Evolutionary conservation across 148 eudicot species (phyloP), one percentile per base, ranked within the genome.

Genomic region (Mesembryanthemum crystallinum): DNA sequence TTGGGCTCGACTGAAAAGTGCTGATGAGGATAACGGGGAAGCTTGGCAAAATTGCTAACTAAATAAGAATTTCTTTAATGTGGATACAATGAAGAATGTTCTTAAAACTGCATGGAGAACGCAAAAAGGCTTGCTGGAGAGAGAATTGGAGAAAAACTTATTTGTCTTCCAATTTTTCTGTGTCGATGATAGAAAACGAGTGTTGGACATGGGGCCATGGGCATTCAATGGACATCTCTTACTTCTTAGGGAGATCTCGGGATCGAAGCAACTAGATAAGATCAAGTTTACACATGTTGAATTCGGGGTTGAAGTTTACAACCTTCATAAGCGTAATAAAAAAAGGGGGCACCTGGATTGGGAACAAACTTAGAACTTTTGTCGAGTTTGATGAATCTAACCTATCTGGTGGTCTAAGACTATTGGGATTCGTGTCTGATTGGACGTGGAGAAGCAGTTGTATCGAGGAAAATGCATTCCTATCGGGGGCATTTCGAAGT

Each of bases 241-340:
- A 2, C 52, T 35, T 66, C 62, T 72, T 60, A 45, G 55, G 55
- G 73, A 72, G 80, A 58, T 20, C 6, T 67, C 77, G 39, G 32
- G 57, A 64, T 51, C 10, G 24, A 75, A 74, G 49, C 64, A 79
- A 47, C 75, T 64, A 24, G 25, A 32, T 23, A 29, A 67, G 24
- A 8, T 67, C 11, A 15, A 4, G 1, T 13, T 67, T n/a, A 27
- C 39, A 27, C 24, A 35, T 0, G 28, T n/a, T 37, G 37, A 25
- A 1, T 37, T 67, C 3, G 39, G 55, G 71, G 51, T 37, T 11
- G 20, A 28, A 20, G 54, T 43, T 35, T 58, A 58, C 27, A 52
- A 61, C 39, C 78, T 73, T 54, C 76, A 6, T 23, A 20, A n/a
- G 23, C 25, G 21, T 39, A 0, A 76, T 64, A 59, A 64, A 73